phyloP scores from a whole-genome alignment of 805 yeast species.

The Cyberlindnera japonica region DNA sequence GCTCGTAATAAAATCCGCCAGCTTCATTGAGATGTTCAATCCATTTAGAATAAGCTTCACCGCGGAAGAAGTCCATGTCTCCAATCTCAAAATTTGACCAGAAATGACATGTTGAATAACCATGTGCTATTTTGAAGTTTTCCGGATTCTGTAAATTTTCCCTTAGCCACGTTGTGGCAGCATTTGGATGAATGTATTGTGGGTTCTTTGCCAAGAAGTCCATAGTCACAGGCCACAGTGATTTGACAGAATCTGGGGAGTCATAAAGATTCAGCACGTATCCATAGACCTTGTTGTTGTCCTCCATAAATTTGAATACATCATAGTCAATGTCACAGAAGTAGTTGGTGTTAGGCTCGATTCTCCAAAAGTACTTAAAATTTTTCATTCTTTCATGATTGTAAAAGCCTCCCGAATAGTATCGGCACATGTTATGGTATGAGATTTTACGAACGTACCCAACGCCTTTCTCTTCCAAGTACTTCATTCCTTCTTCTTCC shows the following conservation, averaged over 20 bases:
- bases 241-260: constrained; percentile 55
- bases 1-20: constrained; percentile 84
- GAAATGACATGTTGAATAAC: constrained; percentile 70
- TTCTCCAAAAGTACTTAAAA: constrained; percentile 73
- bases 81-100: constrained; percentile 91
- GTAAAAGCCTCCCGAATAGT: constrained; percentile 62
- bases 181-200: constrained; percentile 53
- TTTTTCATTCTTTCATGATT: constrained; percentile 58
- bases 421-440: constrained; percentile 84
- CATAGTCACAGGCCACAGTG: constrained; percentile 69
- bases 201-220: constrained; percentile 55
- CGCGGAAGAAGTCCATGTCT: constrained; percentile 74
- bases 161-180: constrained; percentile 60
- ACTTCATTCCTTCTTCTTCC: constrained; percentile 39
- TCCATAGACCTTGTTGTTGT: constrained; percentile 67
- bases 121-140: constrained; percentile 38
- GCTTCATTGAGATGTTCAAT: constrained; percentile 57
- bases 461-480: constrained; percentile 40
- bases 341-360: constrained; percentile 71
- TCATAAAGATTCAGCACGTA: constrained; percentile 69
- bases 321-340: constrained; percentile 72
- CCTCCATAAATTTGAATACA: constrained; percentile 69
- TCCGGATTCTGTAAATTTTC: constrained; percentile 52
- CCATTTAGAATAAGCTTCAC: constrained; percentile 63
- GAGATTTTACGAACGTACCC: constrained; percentile 59